A percentile compares a stretch with the other conserved stretches of the same genome.
Conservation (phyloP, 192 early-diverging fungal genomes). For the Backusella circina region DNA sequence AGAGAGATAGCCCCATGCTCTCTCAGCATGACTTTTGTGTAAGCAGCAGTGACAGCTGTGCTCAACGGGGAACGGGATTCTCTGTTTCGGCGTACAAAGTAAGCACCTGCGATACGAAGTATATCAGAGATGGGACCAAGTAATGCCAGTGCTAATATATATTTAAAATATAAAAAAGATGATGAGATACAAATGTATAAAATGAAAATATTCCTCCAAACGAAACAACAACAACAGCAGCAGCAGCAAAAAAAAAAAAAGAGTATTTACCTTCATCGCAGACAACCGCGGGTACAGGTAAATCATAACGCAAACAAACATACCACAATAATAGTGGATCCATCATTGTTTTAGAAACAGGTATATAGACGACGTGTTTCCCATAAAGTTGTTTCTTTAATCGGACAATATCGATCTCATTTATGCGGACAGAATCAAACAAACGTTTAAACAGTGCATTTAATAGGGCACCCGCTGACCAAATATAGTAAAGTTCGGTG, state of each 20-base stretch:
- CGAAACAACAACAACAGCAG: too few relatives aligned
- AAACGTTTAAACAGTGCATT: slow-evolving; percentile 28
- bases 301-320: slow-evolving; percentile 27
- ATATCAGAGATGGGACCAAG: slow-evolving; percentile 36
- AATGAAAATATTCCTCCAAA: background rate
- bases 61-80: slow-evolving; percentile 31
- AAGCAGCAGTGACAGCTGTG: slow-evolving; percentile 30
- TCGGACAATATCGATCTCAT: slow-evolving; percentile 21
- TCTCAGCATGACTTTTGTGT: slow-evolving; percentile 24
- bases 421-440: slow-evolving; percentile 23
- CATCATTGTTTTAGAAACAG: slow-evolving; percentile 33
- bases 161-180: background rate
- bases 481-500: slow-evolving; percentile 32
- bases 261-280: slow-evolving; percentile 36
- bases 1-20: slow-evolving; percentile 34
- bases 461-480: slow-evolving; percentile 35
- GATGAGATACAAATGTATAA: background rate
- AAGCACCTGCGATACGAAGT: slow-evolving; percentile 32
- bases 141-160: slow-evolving; percentile 24
- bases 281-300: slow-evolving; percentile 34
- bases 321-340: slow-evolving; percentile 39
- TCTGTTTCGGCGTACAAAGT: slow-evolving; percentile 29
- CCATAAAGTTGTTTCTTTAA: slow-evolving; percentile 25
- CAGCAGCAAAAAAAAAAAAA: background rate
- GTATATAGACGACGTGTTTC: slow-evolving; percentile 35